Base-by-base conservation (phyloP, 345 rosid genomes). In the Sonneratia caseolaris region DNA sequence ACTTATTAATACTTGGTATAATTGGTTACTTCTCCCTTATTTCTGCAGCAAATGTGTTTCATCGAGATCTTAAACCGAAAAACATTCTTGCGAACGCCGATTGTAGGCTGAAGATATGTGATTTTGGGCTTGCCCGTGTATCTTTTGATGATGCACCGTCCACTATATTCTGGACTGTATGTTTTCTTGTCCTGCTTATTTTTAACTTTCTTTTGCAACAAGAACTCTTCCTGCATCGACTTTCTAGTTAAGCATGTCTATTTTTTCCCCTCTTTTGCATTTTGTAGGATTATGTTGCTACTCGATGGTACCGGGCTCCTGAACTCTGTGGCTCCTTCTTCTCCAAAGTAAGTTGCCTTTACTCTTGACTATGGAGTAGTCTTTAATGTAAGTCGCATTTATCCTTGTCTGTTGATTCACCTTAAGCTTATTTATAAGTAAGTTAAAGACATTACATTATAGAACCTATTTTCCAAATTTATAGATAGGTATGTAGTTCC, bases 301-400 rank as follows among this genome's bases (percentile, higher is more conserved):
- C 98, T 72, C 89, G 98, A 74, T 95, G 98, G 99, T 95, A 95
- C 75, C 97, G 99, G 72, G 99, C 99, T 78, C 99, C 99, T 70
- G 98, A 94, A 81, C 91, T 94, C 35, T 94, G 98, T 76, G 98
- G 98, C 61, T 94, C 97, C 0, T 94, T 94, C 77, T 94, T 89
- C 87, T 93, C 98, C 79, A 91, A 93, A 84, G 97, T 95, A 83
- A 86, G 93, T 71, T 77, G 22, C 32, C 71, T 37, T 68, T 68
- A 21, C 19, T n/a, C 13, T 68, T 70, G 66, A 10, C 67, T 10
- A 47, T 47, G 14, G 7, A 40, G 43, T 8, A 40, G 43, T 8
- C 43, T 40, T 40, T 27, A 27, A 27, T 27, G 32, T 27, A 27
- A 27, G 32, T 1, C 32, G 32, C 32, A 27, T 27, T 27, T 27